Evolutionary conservation across 441 rosid genomes (phyloP), one percentile per base, ranked within the genome.

Genomic region (Arabidopsis lyrata): DNA sequence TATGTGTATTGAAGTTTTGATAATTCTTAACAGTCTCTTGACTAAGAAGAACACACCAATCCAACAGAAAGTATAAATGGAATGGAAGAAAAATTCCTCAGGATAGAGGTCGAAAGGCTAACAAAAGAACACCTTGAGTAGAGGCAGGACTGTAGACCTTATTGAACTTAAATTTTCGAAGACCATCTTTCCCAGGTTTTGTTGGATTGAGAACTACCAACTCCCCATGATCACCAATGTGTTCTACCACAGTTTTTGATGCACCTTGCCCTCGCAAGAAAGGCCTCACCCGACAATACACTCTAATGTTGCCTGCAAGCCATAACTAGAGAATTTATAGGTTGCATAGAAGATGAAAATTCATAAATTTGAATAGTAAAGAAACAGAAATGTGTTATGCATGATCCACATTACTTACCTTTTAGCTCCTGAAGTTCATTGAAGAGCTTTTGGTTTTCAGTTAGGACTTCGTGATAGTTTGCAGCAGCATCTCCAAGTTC

Each of bases 371-470:
- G 7, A 66, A 52, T 53, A 15, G 42, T 24, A 34, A 52, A 22
- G 38, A 58, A 13, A 27, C 36, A 24, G 44, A 35, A 50, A 16
- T 24, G 44, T 5, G 41, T 24, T 57, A 2, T 69, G 52, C 56
- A 59, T 31, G 78, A 62, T 50, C 38, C 15, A n/a, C 9, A 14
- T 44, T 29, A 29, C 31, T 63, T 15, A 92, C 99, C 97, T 92
- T 86, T 92, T 60, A 95, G 75, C 70, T 95, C 99, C 76, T 90
- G 99, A 63, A 95, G 82, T 88, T 95, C 99, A 60, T 90, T 92
- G 77, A 85, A 95, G 54, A 95, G 74, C 83, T 68, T 90, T 66
- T 86, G 82, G 63, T 95, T 95, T 79, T 95, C 99, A 60, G 90
- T 82, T 45, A 95, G 88, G 68, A 88, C 91, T 22, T 65, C 57